Evolutionary conservation across 2,329 filamentous ascomycete species (phyloP).

Genomic region (Curvularia verruculosa): DNA sequence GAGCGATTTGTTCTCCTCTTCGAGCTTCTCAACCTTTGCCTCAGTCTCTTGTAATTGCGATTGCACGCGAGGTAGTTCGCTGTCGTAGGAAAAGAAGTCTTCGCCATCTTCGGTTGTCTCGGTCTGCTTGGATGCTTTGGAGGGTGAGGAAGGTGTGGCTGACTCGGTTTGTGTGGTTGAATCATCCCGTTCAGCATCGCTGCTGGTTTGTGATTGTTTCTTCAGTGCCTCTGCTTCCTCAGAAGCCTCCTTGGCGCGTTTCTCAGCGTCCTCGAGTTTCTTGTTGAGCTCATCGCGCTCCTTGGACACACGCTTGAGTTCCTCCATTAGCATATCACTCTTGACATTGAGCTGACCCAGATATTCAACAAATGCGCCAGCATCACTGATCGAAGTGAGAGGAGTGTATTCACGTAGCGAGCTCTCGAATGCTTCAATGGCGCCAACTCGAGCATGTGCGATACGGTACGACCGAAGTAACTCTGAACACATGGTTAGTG

Average conservation of each 20-base stretch:
- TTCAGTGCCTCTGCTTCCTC: constrained; percentile 68
- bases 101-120: constrained; percentile 56
- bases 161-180: constrained; percentile 36
- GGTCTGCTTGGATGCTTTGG: constrained; percentile 37
- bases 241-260: constrained; percentile 65
- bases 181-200: constrained; percentile 33
- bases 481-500: constrained; percentile 60
- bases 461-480: constrained; percentile 89
- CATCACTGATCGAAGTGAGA: constrained; percentile 84
- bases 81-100: constrained; percentile 92
- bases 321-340: constrained; percentile 90
- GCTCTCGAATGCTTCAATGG: constrained; percentile 92
- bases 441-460: constrained; percentile 82
- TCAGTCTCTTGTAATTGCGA: constrained; percentile 72
- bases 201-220: constrained; percentile 22
- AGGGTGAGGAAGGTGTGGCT: constrained; percentile 30
- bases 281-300: constrained; percentile 83
- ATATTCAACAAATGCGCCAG: constrained; percentile 84
- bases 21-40: constrained; percentile 73
- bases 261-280: constrained; percentile 72
- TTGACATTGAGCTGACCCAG: constrained; percentile 84
- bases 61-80: constrained; percentile 82
- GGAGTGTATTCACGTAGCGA: constrained; percentile 91
- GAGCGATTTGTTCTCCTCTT: constrained; percentile 69
- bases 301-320: constrained; percentile 82